Evolutionary conservation across 495 filamentous ascomycete species (phyloP).

Genomic region (Penicillium lagena): DNA sequence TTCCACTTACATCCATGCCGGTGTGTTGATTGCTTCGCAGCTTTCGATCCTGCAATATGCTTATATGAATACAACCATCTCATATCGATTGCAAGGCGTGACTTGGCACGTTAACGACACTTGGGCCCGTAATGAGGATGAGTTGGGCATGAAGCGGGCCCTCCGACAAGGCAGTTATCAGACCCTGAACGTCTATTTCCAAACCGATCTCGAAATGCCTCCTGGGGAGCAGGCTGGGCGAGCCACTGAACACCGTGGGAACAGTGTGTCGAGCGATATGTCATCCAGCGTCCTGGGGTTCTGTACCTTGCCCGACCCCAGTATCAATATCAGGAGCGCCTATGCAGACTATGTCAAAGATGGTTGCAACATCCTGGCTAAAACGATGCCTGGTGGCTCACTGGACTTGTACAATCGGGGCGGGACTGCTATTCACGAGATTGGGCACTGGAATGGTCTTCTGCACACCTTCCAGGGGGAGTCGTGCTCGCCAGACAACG

Average conservation of each 20-base stretch:
- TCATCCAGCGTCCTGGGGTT: slow-evolving; percentile 39
- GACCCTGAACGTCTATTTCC: slow-evolving; percentile 48
- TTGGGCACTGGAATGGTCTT: slow-evolving; percentile 55
- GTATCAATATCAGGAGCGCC: slow-evolving; percentile 27
- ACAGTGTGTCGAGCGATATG: slow-evolving; percentile 8
- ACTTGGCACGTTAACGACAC: slow-evolving; percentile 68
- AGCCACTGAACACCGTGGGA: slow-evolving; percentile 1
- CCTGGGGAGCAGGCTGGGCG: slow-evolving; percentile 13
- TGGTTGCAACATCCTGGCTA: slow-evolving; percentile 47
- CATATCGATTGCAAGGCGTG: slow-evolving; percentile 57
- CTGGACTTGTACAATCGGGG: slow-evolving; percentile 40
- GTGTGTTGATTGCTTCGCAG: slow-evolving; percentile 12
- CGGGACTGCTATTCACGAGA: slow-evolving; percentile 48
- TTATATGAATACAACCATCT: slow-evolving; percentile 35
- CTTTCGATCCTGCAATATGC: slow-evolving; percentile 35
- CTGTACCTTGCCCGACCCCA: slow-evolving; percentile 41
- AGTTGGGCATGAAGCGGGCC: slow-evolving; percentile 55
- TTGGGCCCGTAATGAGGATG: slow-evolving; percentile 58
- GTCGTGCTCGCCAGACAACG: slow-evolving; percentile 29
- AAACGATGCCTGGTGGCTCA: slow-evolving; percentile 42
- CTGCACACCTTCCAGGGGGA: slow-evolving; percentile 51
- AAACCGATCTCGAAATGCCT: slow-evolving; percentile 35
- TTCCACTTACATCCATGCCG: not conserved
- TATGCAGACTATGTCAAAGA: slow-evolving; percentile 37
- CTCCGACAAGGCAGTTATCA: slow-evolving; percentile 49